These are phyloP conservation scores for Colletotrichum sp. DNA, from an alignment of 2,329 filamentous ascomycete species.

Conservation along the genomic window DNA sequence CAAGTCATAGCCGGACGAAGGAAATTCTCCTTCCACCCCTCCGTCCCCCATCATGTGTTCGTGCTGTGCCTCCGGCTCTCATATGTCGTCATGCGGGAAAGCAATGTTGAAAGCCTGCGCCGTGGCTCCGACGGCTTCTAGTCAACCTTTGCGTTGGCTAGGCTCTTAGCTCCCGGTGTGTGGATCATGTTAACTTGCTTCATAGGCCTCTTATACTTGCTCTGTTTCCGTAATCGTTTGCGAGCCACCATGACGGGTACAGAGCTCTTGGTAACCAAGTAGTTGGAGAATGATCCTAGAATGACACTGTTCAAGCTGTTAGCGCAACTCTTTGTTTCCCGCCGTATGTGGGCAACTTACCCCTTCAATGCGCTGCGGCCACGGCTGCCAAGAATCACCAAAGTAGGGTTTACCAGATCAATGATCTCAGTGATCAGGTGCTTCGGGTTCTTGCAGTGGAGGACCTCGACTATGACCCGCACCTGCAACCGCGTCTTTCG, in stretches of 20 bases:
- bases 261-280: slow-evolving; percentile 94
- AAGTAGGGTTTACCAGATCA: slow-evolving; percentile 86
- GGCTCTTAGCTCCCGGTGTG: slow-evolving; percentile 68
- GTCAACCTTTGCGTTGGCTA: slow-evolving; percentile 79
- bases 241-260: slow-evolving; percentile 98
- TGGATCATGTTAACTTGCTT: slow-evolving; percentile 83
- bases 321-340: slow-evolving; percentile 23
- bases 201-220: slow-evolving; percentile 76
- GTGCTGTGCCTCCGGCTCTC: not conserved
- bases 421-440: slow-evolving; percentile 98
- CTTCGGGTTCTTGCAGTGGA: slow-evolving; percentile 97
- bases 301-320: slow-evolving; percentile 71
- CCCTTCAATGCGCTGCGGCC: slow-evolving; percentile 92
- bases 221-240: slow-evolving; percentile 86
- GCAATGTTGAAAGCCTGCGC: slow-evolving; percentile 4
- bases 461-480: slow-evolving; percentile 90
- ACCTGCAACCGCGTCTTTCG: slow-evolving; percentile 93
- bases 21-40: not conserved
- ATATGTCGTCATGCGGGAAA: not conserved
- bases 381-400: slow-evolving; percentile 91
- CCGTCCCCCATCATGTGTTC: not conserved
- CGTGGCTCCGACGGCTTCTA: slow-evolving; percentile 38
- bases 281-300: slow-evolving; percentile 95
- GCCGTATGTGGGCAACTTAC: slow-evolving; percentile 53
- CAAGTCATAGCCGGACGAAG: not conserved